Conservation (phyloP, 768 basidiomycete species). For the Suillus subalutaceus region DNA sequence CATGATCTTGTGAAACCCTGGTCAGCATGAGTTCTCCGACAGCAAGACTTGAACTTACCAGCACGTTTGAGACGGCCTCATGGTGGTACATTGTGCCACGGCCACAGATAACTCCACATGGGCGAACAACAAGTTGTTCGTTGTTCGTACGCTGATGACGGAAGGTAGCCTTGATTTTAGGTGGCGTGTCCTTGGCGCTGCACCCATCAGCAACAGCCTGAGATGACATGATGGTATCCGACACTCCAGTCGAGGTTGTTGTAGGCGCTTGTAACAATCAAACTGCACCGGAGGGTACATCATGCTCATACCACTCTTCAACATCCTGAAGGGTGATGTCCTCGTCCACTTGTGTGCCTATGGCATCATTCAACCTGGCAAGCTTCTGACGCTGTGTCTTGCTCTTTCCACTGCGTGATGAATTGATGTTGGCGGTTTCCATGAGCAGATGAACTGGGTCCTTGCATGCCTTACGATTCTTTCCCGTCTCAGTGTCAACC, state of each 20-base stretch:
- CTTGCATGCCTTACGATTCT: conserved; percentile 11
- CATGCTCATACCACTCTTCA: not conserved
- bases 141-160: conserved; percentile 36
- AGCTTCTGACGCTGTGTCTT: not conserved
- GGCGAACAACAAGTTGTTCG: conserved; percentile 33
- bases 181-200: not conserved
- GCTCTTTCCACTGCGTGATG: no score
- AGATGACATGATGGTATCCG: conserved; percentile 8
- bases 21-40: not conserved
- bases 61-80: conserved; percentile 19
- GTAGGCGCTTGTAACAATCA: no score
- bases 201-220: not conserved
- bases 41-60: conserved; percentile 17
- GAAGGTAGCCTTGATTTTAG: conserved; percentile 28
- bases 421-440: no score
- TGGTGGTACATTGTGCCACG: conserved; percentile 16
- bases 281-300: no score
- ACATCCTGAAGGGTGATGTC: not conserved
- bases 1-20: not conserved
- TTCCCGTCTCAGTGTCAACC: not conserved
- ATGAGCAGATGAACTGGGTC: not conserved
- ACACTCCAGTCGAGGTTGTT: conserved; percentile 16
- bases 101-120: conserved; percentile 37
- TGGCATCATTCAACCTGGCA: not conserved
- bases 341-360: no score